These are phyloP conservation scores for Fulvia fulva DNA, from an alignment of 2,329 filamentous ascomycete species.

Conservation along the genomic window DNA sequence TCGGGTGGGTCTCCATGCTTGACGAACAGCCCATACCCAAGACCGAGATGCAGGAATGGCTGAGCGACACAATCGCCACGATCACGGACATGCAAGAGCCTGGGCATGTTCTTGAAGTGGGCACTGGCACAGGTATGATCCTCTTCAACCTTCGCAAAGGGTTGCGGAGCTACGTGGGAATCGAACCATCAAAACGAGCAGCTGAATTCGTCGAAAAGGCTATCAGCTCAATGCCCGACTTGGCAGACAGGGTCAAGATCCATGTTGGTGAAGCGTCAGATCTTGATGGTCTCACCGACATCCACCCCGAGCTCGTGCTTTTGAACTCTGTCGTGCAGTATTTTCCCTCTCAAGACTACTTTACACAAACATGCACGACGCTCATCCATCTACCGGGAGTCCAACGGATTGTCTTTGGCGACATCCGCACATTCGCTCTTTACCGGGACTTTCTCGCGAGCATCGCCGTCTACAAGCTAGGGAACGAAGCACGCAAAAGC, in stretches of 20 bases:
- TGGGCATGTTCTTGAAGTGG: constrained; percentile 14
- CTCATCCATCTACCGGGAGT: not conserved
- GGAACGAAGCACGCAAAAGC: not conserved
- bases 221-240: constrained; percentile 1
- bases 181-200: not conserved
- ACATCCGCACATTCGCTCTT: constrained; percentile 11
- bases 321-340: constrained; percentile 15
- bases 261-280: constrained; percentile 10
- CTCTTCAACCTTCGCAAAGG: constrained; percentile 11
- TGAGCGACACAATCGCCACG: constrained; percentile 12
- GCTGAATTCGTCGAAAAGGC: constrained; percentile 2
- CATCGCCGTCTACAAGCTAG: constrained; percentile 6
- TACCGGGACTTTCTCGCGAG: constrained; percentile 9
- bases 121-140: constrained; percentile 15
- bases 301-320: constrained; percentile 8
- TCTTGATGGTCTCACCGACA: constrained; percentile 2
- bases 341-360: constrained; percentile 15
- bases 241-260: constrained; percentile 4
- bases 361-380: constrained; percentile 4
- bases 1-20: constrained; percentile 16
- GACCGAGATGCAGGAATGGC: constrained; percentile 14
- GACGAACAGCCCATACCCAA: constrained; percentile 5
- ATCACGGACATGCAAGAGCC: constrained; percentile 17
- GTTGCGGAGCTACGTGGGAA: constrained; percentile 1
- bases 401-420: constrained; percentile 13